Evolutionary conservation across 768 basidiomycete species (phyloP).

Genomic region (Cubamyces lactineus): DNA sequence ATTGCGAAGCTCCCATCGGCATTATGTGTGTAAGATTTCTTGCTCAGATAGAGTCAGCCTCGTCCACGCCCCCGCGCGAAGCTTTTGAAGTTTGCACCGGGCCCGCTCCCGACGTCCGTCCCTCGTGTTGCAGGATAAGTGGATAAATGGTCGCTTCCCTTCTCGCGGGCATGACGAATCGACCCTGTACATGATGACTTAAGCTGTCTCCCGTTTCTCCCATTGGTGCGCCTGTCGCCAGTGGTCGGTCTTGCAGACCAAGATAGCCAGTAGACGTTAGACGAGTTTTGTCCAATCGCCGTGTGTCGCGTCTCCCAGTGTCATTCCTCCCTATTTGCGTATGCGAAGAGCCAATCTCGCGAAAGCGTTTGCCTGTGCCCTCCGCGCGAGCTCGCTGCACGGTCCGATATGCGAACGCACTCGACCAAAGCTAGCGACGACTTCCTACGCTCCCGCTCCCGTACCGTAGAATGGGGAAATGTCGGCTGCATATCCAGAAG

Average conservation of each 20-base stretch:
- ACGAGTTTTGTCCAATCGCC: conserved; percentile 6
- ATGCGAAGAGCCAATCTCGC: conserved; percentile 1
- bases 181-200: no score
- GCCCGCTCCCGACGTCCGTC: neutral
- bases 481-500: conserved; percentile 2
- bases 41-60: neutral
- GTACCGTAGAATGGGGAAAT: neutral
- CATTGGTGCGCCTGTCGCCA: neutral
- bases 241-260: neutral
- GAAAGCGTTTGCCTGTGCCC: neutral
- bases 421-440: neutral
- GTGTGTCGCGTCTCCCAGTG: neutral
- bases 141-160: neutral
- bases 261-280: conserved; percentile 6
- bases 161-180: neutral
- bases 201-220: neutral
- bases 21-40: neutral
- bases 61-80: neutral
- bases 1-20: neutral
- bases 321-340: neutral
- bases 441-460: conserved; percentile 4
- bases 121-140: neutral
- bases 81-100: neutral
- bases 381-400: neutral
- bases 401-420: neutral